phyloP scores from a whole-genome alignment of 805 yeast species.

The Zygosaccharomyces rouxii region DNA sequence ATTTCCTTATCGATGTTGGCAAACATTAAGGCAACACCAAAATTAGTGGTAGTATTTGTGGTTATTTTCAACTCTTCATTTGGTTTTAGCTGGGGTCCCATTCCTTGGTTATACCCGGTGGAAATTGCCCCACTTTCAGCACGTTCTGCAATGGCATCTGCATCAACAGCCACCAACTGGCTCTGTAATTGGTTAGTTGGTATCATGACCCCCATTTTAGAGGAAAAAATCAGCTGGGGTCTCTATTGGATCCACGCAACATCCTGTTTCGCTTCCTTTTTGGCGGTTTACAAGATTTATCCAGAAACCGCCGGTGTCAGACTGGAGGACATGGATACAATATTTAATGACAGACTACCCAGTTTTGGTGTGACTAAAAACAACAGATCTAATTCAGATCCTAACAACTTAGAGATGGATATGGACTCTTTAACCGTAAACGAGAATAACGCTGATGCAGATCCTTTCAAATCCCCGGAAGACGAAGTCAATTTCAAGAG shows the following conservation, averaged over 20 bases:
- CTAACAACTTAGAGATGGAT: background rate
- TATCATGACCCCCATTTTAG: conserved; percentile 81
- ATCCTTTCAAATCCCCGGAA: background rate
- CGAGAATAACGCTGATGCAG: background rate
- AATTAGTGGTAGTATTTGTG: conserved; percentile 69
- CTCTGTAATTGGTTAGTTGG: conserved; percentile 89
- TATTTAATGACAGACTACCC: conserved; percentile 66
- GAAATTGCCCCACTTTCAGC: conserved; percentile 82
- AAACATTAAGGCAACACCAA: conserved; percentile 53
- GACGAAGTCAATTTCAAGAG: conserved; percentile 11
- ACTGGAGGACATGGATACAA: conserved; percentile 86
- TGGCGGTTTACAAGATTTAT: conserved; percentile 65
- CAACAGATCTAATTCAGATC: background rate
- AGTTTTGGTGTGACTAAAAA: conserved; percentile 29
- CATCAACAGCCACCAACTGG: conserved; percentile 93
- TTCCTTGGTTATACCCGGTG: conserved; percentile 84
- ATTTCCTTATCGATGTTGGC: conserved; percentile 60
- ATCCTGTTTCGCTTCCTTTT: conserved; percentile 68
- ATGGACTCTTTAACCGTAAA: background rate
- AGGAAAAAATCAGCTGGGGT: conserved; percentile 72
- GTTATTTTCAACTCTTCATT: conserved; percentile 77
- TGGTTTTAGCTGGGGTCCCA: conserved; percentile 92
- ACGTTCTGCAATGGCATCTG: conserved; percentile 84
- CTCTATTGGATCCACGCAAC: conserved; percentile 77
- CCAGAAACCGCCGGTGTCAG: conserved; percentile 91